Percentiles rank a stretch among this genome's conserved stretches.
These are phyloP conservation scores for Sclerotinia spermophila DNA, from an alignment of 2,329 filamentous ascomycete species.

Conservation along the genomic window DNA sequence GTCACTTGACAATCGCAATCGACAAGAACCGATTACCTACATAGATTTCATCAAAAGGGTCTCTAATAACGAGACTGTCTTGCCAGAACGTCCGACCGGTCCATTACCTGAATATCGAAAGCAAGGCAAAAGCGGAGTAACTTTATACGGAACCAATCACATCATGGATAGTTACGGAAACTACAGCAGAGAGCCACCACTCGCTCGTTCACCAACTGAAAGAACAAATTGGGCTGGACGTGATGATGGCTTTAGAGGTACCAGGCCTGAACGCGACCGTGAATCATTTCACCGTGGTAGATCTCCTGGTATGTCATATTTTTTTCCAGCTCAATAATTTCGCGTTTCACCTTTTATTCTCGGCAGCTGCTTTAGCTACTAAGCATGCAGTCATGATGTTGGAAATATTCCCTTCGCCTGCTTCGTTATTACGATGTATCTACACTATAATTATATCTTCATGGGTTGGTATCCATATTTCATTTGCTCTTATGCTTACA, in stretches of 20 bases:
- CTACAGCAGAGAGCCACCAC: conserved; percentile 34
- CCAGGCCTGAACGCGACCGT: conserved; percentile 39
- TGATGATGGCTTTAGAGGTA: conserved; percentile 23
- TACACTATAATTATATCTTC: not conserved
- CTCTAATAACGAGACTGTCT: conserved; percentile 21
- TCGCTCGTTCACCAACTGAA: conserved; percentile 36
- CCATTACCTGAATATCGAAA: conserved; percentile 13
- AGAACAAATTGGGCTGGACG: conserved; percentile 37
- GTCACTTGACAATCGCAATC: conserved; percentile 36
- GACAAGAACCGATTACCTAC: conserved; percentile 25
- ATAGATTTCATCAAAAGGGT: conserved; percentile 24
- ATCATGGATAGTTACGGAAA: conserved; percentile 34
- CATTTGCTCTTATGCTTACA: conserved; percentile 24
- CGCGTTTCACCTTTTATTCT: not conserved
- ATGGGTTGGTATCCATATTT: conserved; percentile 23
- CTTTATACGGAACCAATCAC: conserved; percentile 18
- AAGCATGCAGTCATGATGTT: not conserved
- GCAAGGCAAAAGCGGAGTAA: conserved; percentile 5
- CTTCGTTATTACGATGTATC: not conserved
- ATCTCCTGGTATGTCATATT: conserved; percentile 61
- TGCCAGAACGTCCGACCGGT: conserved; percentile 17
- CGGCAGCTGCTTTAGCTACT: not conserved
- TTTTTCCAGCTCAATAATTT: not conserved
- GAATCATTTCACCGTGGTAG: conserved; percentile 63
- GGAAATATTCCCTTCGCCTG: not conserved